Conservation (phyloP, 1,284 basidiomycete genomes). For the Trichosporon faecale region DNA sequence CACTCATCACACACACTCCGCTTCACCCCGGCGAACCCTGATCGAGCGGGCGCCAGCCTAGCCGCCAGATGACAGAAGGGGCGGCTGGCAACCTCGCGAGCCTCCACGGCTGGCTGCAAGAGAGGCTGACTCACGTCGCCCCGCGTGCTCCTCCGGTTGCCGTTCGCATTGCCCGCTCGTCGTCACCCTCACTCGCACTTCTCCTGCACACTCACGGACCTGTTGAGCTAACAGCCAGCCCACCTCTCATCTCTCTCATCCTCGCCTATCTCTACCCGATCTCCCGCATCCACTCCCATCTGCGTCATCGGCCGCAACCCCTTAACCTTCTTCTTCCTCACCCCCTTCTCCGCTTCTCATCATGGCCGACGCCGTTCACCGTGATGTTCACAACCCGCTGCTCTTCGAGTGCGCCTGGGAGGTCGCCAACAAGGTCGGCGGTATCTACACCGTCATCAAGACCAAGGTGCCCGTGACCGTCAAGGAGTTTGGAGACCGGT, state of each 20-base stretch:
- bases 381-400: conserved; percentile 71
- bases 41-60: neutral
- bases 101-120: neutral
- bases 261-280: neutral
- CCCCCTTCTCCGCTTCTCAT: neutral
- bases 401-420: conserved; percentile 92
- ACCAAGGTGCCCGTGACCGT: conserved; percentile 98
- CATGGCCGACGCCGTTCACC: conserved; percentile 40
- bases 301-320: neutral
- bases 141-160: neutral
- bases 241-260: neutral
- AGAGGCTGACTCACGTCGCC: neutral
- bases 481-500: conserved; percentile 65
- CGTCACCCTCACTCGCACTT: neutral
- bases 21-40: neutral
- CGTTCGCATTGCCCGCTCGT: neutral
- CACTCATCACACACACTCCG: neutral
- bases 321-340: neutral
- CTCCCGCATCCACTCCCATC: neutral
- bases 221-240: neutral
- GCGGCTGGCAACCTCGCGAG: neutral
- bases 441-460: conserved; percentile 99
- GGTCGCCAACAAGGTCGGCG: conserved; percentile 95
- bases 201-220: neutral
- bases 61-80: neutral